A percentile compares a stretch with the other conserved stretches of the same genome.
phyloP scores from a whole-genome alignment of 306 rosid genomes.

The Chamaecrista fasciculata region DNA sequence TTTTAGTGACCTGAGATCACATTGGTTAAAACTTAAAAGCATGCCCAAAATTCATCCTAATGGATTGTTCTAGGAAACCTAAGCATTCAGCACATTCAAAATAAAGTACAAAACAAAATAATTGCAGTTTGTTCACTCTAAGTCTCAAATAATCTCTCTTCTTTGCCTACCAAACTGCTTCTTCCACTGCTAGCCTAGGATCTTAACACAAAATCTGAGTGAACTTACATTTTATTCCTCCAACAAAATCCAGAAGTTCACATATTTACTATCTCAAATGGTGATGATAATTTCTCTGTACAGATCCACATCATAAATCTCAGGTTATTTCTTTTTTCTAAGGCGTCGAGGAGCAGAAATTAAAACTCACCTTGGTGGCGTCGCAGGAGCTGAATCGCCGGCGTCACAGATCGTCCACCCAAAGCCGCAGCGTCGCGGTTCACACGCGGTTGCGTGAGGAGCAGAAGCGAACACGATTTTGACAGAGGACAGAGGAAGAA shows the following conservation, averaged over 20 bases:
- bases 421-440: too few relatives aligned
- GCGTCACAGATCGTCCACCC: too few relatives aligned
- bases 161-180: background rate
- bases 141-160: background rate
- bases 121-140: background rate
- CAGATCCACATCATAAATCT: constrained; percentile 25
- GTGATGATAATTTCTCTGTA: constrained; percentile 28
- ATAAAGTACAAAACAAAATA: background rate
- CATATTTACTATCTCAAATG: constrained; percentile 1
- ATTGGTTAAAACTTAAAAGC: background rate
- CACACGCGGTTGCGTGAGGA: too few relatives aligned
- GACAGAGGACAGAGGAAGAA: too few relatives aligned
- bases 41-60: background rate
- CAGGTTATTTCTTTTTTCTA: background rate
- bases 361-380: too few relatives aligned
- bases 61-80: background rate
- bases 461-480: too few relatives aligned
- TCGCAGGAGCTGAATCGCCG: too few relatives aligned
- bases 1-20: too few relatives aligned
- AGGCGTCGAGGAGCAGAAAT: too few relatives aligned
- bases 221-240: constrained; percentile 26
- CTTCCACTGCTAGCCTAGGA: background rate
- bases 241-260: constrained; percentile 6
- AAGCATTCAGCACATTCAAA: background rate
- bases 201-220: background rate